Evolutionary conservation across 768 basidiomycete genomes (phyloP), one percentile per base, ranked within the genome.

Genomic region (Termitomyces sp.): DNA sequence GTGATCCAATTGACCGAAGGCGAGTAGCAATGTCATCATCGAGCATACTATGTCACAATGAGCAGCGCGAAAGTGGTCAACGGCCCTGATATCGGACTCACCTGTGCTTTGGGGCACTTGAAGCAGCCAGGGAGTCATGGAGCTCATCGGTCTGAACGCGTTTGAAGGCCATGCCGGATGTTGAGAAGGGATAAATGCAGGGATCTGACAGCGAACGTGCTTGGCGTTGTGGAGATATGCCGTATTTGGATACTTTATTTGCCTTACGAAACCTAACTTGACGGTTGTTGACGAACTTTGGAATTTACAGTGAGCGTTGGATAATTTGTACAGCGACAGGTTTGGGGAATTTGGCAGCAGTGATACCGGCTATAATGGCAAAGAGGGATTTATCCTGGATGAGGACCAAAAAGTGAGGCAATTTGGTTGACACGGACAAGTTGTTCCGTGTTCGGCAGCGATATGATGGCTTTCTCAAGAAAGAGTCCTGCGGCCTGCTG

Each of bases 1-100:
- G 83, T 62, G 82, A 72, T 51, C 81, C 82, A 29, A 85, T 70
- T 62, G 76, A 82, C 57, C 81, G 80, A 54, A 89, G 77, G 55
- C 73, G 75, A n/a, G 77, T 74, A 44, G 76, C 70, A 26, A 86
- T 69, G 51, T 87, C 85, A 53, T 75, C 70, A 53, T 75, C 70
- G 31, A 78, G 70, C 18, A 74, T 69, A 13, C 81, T 83, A 34
- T 22, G 51, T 33, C 37, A 47, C 22, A 26, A 47, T 53, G 48
- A 55, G 45, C 28, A 18, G 51, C 10, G 29, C 8, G 29, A 13
- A 54, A 48, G 39, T n/a, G 6, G 13, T 39, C 8, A 37, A 42
- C 20, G 16, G 18, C 41, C 4, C 7, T 28, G 18, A 9, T 16
- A 47, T 15, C 26, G 28, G 9, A 60, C 65, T 55, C 37, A 55